Conservation (phyloP, 768 basidiomycete genomes). For the Leccinum rimulosum region DNA sequence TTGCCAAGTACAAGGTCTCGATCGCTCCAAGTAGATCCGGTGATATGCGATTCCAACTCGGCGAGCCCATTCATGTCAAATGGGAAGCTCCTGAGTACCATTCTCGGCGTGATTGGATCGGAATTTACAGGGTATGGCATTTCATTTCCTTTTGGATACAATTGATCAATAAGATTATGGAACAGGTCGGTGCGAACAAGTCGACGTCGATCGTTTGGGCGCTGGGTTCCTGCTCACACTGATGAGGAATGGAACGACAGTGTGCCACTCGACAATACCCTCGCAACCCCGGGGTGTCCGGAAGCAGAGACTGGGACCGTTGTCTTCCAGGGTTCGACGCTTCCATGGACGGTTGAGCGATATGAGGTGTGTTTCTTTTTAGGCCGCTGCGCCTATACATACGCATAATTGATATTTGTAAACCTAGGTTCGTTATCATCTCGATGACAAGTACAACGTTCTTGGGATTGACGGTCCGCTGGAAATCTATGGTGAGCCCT, state of each 20-base stretch:
- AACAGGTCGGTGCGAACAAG: conserved; percentile 83
- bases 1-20: conserved; percentile 72
- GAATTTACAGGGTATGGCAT: conserved; percentile 70
- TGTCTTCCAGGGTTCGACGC: conserved; percentile 70
- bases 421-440: conserved; percentile 80
- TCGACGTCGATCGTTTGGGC: conserved; percentile 78
- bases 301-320: conserved; percentile 61
- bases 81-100: conserved; percentile 89
- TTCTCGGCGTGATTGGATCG: conserved; percentile 95
- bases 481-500: conserved; percentile 78
- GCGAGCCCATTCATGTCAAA: conserved; percentile 80
- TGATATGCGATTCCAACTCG: conserved; percentile 73
- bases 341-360: conserved; percentile 83
- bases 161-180: conserved; percentile 1
- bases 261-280: conserved; percentile 50
- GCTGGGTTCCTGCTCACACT: conserved; percentile 85
- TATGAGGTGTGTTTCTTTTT: conserved; percentile 58
- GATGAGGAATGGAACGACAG: conserved; percentile 94
- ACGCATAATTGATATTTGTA: background rate
- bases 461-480: conserved; percentile 82
- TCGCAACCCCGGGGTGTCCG: conserved; percentile 32
- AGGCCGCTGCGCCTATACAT: background rate
- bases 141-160: background rate
- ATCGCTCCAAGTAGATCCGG: conserved; percentile 53
- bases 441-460: conserved; percentile 97